phyloP scores from a whole-genome alignment of 2,329 filamentous ascomycete species.

The Paecilomyces sp. region DNA sequence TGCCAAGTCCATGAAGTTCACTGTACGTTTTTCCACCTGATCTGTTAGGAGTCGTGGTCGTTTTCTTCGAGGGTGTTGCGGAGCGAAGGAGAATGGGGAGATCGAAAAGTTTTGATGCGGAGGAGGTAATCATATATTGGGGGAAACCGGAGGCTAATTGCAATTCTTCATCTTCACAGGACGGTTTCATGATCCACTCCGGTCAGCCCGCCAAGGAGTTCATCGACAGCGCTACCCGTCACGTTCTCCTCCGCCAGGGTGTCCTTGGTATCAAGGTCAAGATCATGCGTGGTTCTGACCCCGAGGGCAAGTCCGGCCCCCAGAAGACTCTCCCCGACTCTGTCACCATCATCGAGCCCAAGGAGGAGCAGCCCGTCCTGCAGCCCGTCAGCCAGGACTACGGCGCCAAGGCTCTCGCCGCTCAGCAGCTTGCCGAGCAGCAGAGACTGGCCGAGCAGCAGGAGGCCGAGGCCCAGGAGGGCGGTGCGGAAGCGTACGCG shows the following conservation, averaged over 20 bases:
- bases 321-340: slow-evolving; percentile 96
- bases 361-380: slow-evolving; percentile 94
- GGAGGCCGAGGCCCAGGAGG: slow-evolving; percentile 41
- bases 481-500: slow-evolving; percentile 35
- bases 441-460: slow-evolving; percentile 54
- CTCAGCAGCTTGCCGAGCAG: slow-evolving; percentile 49
- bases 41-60: neutral
- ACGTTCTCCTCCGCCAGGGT: slow-evolving; percentile 99
- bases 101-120: neutral
- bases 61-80: neutral
- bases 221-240: slow-evolving; percentile 96
- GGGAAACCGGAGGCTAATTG: neutral
- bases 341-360: slow-evolving; percentile 99
- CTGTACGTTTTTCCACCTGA: slow-evolving; percentile 49
- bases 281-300: slow-evolving; percentile 99
- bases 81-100: neutral
- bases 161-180: slow-evolving; percentile 33
- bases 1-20: slow-evolving; percentile 99
- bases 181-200: slow-evolving; percentile 99
- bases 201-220: slow-evolving; percentile 99
- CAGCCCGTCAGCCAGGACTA: slow-evolving; percentile 98
- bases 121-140: neutral
- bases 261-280: slow-evolving; percentile 99
- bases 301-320: slow-evolving; percentile 96
- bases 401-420: slow-evolving; percentile 77